These are phyloP conservation scores for Leptographium procerum DNA, from an alignment of 2,329 filamentous ascomycete species.

Conservation along the genomic window DNA sequence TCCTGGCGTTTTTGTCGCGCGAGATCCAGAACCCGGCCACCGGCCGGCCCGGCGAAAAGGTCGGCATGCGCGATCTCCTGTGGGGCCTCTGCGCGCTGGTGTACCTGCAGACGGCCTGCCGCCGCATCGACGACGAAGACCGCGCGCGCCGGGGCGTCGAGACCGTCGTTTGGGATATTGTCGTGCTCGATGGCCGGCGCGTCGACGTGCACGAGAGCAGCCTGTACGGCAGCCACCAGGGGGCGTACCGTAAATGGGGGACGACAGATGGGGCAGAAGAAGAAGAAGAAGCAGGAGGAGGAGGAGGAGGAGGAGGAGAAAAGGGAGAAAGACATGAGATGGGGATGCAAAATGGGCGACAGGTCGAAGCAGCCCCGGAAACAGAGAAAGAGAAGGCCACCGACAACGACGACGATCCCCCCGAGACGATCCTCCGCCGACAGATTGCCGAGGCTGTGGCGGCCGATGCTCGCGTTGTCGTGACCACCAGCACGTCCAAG, in stretches of 20 bases:
- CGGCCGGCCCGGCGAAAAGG: constrained; percentile 44
- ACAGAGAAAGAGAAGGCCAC: background rate
- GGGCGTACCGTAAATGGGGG: constrained; percentile 10
- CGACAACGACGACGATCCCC: constrained; percentile 20
- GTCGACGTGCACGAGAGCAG: constrained; percentile 38
- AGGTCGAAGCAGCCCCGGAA: no score
- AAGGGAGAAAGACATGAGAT: no score
- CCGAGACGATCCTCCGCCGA: constrained; percentile 36
- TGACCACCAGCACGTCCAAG: constrained; percentile 47
- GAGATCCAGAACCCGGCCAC: constrained; percentile 55
- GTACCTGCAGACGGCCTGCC: constrained; percentile 48
- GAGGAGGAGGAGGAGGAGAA: no score
- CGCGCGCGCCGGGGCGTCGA: constrained; percentile 34
- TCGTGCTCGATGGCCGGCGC: constrained; percentile 46
- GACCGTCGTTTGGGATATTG: constrained; percentile 55
- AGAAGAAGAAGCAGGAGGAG: no score
- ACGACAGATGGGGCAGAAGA: no score
- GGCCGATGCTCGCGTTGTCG: constrained; percentile 44
- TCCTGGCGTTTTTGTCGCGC: constrained; percentile 50
- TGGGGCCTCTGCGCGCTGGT: constrained; percentile 49
- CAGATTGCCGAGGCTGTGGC: constrained; percentile 45
- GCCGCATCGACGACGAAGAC: constrained; percentile 39
- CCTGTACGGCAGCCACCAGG: constrained; percentile 20
- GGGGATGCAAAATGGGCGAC: no score
- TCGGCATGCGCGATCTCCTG: constrained; percentile 50